Evolutionary conservation across 345 rosid species (phyloP).

Genomic region (Dimocarpus longan): DNA sequence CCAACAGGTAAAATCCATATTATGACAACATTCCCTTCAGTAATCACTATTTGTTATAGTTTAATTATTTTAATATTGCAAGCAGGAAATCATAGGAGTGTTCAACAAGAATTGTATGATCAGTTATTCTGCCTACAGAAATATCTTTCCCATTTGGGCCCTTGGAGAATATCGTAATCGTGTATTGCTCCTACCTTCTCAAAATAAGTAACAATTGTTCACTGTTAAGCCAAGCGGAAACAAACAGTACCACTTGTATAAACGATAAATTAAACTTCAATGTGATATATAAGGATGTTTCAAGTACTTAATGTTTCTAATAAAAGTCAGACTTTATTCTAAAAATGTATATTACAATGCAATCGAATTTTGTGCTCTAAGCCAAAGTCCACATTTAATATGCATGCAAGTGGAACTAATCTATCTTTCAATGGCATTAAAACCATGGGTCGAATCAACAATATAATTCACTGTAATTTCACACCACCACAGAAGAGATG

Average conservation of each 20-base stretch:
- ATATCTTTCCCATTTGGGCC: conserved; percentile 72
- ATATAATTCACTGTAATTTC: neutral
- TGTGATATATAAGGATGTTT: neutral
- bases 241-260: neutral
- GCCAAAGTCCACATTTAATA: neutral
- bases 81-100: conserved; percentile 66
- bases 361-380: no score
- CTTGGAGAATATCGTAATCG: conserved; percentile 53
- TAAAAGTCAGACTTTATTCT: neutral
- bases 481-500: neutral
- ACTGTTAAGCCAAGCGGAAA: neutral
- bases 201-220: neutral
- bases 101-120: conserved; percentile 71
- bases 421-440: neutral
- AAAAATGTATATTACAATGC: neutral
- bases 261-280: no score
- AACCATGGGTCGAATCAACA: no score
- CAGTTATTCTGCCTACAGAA: conserved; percentile 57
- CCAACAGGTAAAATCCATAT: conserved; percentile 47
- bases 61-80: neutral
- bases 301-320: neutral
- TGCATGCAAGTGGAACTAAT: neutral
- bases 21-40: neutral
- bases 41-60: neutral
- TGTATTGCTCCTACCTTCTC: conserved; percentile 21